These are phyloP conservation scores for Lepidium sativum DNA, from an alignment of 345 rosid genomes.

Conservation along the genomic window DNA sequence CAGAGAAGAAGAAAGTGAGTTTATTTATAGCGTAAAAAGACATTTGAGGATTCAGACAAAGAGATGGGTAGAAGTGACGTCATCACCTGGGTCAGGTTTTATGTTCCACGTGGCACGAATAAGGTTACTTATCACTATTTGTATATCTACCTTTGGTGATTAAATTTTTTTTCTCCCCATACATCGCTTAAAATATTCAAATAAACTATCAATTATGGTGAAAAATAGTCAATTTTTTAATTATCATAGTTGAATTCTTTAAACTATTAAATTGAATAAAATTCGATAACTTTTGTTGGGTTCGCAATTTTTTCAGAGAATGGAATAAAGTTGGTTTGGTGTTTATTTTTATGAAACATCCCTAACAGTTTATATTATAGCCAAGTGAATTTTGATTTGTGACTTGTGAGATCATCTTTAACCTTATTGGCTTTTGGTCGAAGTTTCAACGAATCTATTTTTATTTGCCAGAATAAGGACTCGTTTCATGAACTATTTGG, in stretches of 20 bases:
- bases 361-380: neutral
- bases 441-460: neutral
- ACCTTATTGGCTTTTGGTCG: neutral
- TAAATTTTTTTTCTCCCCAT: neutral
- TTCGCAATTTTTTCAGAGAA: neutral
- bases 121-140: neutral
- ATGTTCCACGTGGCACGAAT: conserved; percentile 23
- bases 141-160: neutral
- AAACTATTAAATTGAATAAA: too few relatives aligned
- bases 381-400: neutral
- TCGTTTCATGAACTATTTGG: conserved; percentile 1
- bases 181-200: too few relatives aligned
- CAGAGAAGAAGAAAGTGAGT: conserved; percentile 1
- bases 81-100: conserved; percentile 19
- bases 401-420: neutral
- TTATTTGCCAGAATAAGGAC: neutral
- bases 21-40: conserved; percentile 12
- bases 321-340: neutral
- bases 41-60: neutral
- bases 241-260: too few relatives aligned
- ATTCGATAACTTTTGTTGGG: too few relatives aligned
- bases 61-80: conserved; percentile 9
- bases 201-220: too few relatives aligned
- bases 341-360: neutral
- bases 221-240: too few relatives aligned